These are phyloP conservation scores for Sicyos baderoa DNA, from an alignment of 306 rosid genomes.

Conservation along the genomic window DNA sequence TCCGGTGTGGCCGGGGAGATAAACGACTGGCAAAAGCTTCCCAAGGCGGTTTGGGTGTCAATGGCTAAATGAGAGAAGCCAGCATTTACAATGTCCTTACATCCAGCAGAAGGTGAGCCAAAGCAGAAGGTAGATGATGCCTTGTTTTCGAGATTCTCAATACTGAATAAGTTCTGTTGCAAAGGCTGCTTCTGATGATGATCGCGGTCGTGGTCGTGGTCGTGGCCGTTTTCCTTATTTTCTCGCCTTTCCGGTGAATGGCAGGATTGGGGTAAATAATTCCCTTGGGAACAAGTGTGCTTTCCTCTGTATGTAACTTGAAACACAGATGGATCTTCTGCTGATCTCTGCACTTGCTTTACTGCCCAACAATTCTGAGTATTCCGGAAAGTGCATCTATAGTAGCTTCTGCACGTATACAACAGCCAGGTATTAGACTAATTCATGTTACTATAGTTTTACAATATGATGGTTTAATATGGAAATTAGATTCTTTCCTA, in stretches of 20 bases:
- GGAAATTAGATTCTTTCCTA: background rate
- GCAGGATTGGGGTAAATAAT: conserved; percentile 30
- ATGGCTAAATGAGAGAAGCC: conserved; percentile 17
- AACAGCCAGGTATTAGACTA: background rate
- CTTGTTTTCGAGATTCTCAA: conserved; percentile 23
- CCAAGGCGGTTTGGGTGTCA: conserved; percentile 24
- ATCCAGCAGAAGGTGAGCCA: conserved; percentile 48
- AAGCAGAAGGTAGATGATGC: conserved; percentile 40
- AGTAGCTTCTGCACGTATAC: conserved; percentile 79
- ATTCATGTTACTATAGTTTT: background rate
- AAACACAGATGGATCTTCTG: conserved; percentile 60
- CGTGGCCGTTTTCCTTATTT: conserved; percentile 10
- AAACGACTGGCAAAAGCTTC: conserved; percentile 34
- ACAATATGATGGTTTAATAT: background rate
- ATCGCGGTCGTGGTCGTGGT: background rate
- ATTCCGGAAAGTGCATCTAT: conserved; percentile 83
- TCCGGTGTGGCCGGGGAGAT: conserved; percentile 37
- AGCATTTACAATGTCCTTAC: conserved; percentile 13
- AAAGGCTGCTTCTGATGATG: background rate
- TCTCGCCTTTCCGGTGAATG: conserved; percentile 54
- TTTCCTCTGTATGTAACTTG: conserved; percentile 74
- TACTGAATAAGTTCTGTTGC: background rate
- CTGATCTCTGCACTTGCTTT: conserved; percentile 94
- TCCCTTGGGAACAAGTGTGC: conserved; percentile 67
- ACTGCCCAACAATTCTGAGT: conserved; percentile 75